phyloP scores from a whole-genome alignment of 1,284 basidiomycete species.

The Leccinum griseonigrum region DNA sequence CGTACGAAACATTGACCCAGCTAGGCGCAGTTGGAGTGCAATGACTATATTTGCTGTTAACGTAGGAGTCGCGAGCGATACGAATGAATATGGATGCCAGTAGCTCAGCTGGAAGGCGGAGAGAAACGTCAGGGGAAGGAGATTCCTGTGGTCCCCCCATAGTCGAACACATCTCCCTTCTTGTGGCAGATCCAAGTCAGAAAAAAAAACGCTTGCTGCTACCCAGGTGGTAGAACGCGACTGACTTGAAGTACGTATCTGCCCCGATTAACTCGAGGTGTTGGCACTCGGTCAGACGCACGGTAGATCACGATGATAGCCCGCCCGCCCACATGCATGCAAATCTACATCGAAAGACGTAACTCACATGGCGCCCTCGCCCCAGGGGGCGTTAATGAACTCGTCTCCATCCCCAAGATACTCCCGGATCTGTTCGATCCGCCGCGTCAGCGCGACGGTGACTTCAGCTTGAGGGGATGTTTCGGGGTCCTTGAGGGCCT shows the following conservation, averaged over 20 bases:
- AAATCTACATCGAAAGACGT: background rate
- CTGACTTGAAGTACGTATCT: constrained; percentile 58
- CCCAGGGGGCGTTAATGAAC: constrained; percentile 55
- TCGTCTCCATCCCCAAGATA: constrained; percentile 62
- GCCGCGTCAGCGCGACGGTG: constrained; percentile 51
- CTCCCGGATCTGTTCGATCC: constrained; percentile 51
- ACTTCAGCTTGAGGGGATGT: constrained; percentile 41
- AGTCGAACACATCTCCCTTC: constrained; percentile 51
- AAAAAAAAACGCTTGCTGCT: background rate
- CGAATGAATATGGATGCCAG: too few species aligned
- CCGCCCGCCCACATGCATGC: too few species aligned
- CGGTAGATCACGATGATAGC: background rate
- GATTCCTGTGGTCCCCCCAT: constrained; percentile 29
- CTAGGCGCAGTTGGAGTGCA: too few species aligned
- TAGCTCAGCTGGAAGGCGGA: too few species aligned
- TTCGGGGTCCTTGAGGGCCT: constrained; percentile 15
- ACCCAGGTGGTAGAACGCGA: background rate
- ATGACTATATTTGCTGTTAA: too few species aligned
- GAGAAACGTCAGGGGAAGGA: too few species aligned
- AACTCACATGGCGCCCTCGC: constrained; percentile 52
- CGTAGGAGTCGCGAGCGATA: too few species aligned
- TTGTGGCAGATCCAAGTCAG: constrained; percentile 20
- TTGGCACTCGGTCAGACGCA: constrained; percentile 39
- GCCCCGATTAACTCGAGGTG: constrained; percentile 58
- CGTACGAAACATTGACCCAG: too few species aligned